Percentiles rank a stretch among this genome's conserved stretches.
Evolutionary conservation across 768 basidiomycete genomes (phyloP).

Genomic region (Lentinula guzmanii): DNA sequence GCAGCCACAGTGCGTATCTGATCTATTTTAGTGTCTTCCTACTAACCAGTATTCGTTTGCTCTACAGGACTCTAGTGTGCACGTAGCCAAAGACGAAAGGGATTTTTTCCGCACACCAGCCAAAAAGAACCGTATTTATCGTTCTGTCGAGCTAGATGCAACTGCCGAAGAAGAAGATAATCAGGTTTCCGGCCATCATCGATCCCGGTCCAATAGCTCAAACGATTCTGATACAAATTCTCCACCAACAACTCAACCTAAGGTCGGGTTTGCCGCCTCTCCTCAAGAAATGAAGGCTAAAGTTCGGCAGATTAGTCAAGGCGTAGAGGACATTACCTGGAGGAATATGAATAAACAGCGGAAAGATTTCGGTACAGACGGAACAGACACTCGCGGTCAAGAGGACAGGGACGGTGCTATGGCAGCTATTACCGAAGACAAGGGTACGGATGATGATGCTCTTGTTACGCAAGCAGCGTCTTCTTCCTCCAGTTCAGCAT

Average conservation of each 20-base stretch:
- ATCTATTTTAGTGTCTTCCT: conserved; percentile 8
- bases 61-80: not conserved
- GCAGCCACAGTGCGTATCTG: conserved; percentile 27
- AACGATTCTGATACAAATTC: conserved; percentile 35
- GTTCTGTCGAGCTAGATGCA: conserved; percentile 33
- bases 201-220: conserved; percentile 10
- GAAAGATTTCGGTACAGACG: conserved; percentile 14
- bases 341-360: conserved; percentile 34
- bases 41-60: conserved; percentile 13
- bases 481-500: conserved; percentile 6
- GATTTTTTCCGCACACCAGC: conserved; percentile 58
- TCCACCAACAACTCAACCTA: conserved; percentile 30
- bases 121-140: conserved; percentile 66
- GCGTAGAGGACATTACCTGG: conserved; percentile 76
- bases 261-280: conserved; percentile 37
- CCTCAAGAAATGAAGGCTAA: conserved; percentile 69
- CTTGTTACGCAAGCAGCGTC: not conserved
- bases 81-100: conserved; percentile 25
- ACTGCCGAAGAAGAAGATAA: conserved; percentile 61
- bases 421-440: not conserved
- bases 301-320: conserved; percentile 72
- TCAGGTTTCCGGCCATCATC: conserved; percentile 4
- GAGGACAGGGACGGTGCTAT: conserved; percentile 2
- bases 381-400: conserved; percentile 10
- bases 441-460: not conserved